A percentile compares a stretch with the other conserved stretches of the same genome.
These are phyloP conservation scores for Protomyces inouyei DNA, from an alignment of 1,139 yeast species.

Conservation along the genomic window DNA sequence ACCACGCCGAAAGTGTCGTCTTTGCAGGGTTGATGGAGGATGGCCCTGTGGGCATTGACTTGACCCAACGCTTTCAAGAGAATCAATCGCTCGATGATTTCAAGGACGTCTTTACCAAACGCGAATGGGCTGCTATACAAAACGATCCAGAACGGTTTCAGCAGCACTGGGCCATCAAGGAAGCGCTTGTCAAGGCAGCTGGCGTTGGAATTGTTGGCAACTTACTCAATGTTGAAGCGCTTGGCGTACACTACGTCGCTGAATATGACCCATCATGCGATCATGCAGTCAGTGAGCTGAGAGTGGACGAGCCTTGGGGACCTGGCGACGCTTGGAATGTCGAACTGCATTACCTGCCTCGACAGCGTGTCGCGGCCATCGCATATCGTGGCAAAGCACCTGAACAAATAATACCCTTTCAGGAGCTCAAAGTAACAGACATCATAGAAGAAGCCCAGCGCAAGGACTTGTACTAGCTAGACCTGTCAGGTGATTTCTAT, in stretches of 20 bases:
- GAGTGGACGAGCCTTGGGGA: background rate
- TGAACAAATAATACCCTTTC: background rate
- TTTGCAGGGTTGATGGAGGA: conserved; percentile 24
- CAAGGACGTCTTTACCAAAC: conserved; percentile 29
- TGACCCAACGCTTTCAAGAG: conserved; percentile 16
- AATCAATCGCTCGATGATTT: conserved; percentile 27
- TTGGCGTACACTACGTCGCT: conserved; percentile 19
- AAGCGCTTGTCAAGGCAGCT: conserved; percentile 33
- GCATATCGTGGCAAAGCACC: background rate
- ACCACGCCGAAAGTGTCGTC: conserved; percentile 31
- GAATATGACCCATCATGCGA: background rate
- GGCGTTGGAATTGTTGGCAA: conserved; percentile 32
- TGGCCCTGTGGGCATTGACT: conserved; percentile 30
- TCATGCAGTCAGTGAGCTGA: background rate
- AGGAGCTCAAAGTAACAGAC: background rate
- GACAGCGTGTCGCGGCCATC: background rate
- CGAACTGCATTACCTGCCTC: background rate
- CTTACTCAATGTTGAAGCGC: conserved; percentile 29
- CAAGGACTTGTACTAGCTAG: background rate
- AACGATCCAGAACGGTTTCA: conserved; percentile 14
- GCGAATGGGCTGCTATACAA: conserved; percentile 25
- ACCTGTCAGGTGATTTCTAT: background rate
- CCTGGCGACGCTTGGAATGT: background rate
- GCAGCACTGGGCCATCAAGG: conserved; percentile 33
- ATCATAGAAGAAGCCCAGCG: background rate